Evolutionary conservation across 1,139 yeast species (phyloP).

Genomic region (Geotrichum armillariae): DNA sequence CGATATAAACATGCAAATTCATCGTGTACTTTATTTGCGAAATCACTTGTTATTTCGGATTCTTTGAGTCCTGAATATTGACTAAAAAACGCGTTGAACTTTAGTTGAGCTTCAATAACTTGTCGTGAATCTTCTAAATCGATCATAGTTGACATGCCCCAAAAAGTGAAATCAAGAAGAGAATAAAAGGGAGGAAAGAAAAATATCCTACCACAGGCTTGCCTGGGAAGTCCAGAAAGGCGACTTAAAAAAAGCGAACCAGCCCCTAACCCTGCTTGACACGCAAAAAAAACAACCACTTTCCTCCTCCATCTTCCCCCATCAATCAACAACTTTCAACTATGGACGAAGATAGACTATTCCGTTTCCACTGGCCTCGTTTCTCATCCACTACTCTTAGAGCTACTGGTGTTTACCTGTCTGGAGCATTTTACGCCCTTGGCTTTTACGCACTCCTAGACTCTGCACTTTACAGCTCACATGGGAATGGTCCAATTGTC

Average conservation of each 20-base stretch:
- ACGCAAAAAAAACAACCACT: neutral
- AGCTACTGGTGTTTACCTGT: constrained; percentile 68
- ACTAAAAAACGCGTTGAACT: constrained; percentile 2
- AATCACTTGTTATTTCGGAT: neutral
- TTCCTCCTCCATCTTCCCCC: neutral
- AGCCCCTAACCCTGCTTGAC: too few relatives aligned
- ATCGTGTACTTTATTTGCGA: neutral
- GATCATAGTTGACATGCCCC: neutral
- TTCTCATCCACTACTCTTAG: constrained; percentile 66
- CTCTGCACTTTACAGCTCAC: constrained; percentile 81
- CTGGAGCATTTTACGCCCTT: constrained; percentile 78
- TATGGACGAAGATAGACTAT: constrained; percentile 23
- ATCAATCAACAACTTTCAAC: neutral
- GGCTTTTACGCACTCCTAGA: constrained; percentile 92
- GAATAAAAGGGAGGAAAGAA: too few relatives aligned
- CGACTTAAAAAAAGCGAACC: too few relatives aligned
- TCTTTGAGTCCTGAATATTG: neutral
- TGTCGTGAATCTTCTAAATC: constrained; percentile 3
- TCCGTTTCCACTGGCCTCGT: constrained; percentile 35
- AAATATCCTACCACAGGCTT: too few relatives aligned
- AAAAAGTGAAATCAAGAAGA: too few relatives aligned
- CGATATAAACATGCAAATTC: neutral
- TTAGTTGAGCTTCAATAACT: neutral
- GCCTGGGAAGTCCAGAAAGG: too few relatives aligned
- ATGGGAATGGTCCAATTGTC: constrained; percentile 79